Conservation (phyloP, 2,329 filamentous ascomycete species). For the Albophoma yamanashiensis region DNA sequence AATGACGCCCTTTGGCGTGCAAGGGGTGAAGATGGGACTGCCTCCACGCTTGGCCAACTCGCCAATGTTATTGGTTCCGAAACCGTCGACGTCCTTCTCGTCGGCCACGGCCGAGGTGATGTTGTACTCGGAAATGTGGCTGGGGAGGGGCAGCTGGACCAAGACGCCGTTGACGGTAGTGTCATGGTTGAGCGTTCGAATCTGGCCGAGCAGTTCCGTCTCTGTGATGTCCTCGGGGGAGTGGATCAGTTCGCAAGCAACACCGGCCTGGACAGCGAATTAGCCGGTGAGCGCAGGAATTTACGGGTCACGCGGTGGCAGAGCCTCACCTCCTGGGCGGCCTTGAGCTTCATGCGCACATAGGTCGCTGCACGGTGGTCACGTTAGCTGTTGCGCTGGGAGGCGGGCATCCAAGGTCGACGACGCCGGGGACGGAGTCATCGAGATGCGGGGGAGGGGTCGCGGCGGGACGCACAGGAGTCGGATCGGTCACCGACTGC, state of each 20-base stretch:
- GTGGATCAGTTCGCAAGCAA: constrained; percentile 76
- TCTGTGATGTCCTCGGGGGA: constrained; percentile 74
- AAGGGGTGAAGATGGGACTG: constrained; percentile 79
- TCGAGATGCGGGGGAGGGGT: constrained; percentile 10
- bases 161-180: constrained; percentile 80
- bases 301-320: constrained; percentile 1
- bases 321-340: constrained; percentile 68
- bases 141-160: constrained; percentile 84
- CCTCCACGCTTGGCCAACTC: constrained; percentile 95
- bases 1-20: constrained; percentile 97
- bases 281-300: background rate
- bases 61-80: constrained; percentile 88
- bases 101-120: constrained; percentile 85
- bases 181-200: constrained; percentile 79
- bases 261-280: constrained; percentile 57
- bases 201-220: constrained; percentile 73
- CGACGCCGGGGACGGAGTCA: background rate
- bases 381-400: background rate
- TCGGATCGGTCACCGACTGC: constrained; percentile 86
- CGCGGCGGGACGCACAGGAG: constrained; percentile 48
- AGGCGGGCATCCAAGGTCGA: background rate
- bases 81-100: constrained; percentile 97
- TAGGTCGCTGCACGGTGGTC: constrained; percentile 62
- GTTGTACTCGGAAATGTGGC: constrained; percentile 79
- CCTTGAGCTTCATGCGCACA: constrained; percentile 99